Evolutionary conservation across 495 filamentous ascomycete species (phyloP).

Genomic region (Neurospora sp.): DNA sequence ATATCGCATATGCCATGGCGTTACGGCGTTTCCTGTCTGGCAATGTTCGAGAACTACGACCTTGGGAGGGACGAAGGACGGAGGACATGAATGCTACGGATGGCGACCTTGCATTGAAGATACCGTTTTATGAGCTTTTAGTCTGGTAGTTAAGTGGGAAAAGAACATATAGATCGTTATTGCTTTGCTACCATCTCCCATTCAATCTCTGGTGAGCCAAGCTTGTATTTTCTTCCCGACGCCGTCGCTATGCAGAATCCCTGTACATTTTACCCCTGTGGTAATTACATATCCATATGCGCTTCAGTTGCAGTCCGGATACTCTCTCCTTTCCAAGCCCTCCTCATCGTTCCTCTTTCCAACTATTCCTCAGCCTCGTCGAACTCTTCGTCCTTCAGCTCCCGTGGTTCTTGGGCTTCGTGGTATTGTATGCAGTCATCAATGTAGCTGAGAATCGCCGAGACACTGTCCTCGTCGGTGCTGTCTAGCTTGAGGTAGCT

Average conservation of each 20-base stretch:
- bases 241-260: conserved; percentile 42
- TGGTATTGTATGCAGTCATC: conserved; percentile 94
- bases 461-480: conserved; percentile 89
- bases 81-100: not conserved
- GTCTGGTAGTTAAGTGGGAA: not conserved
- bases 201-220: not conserved
- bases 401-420: conserved; percentile 89
- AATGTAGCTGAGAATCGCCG: conserved; percentile 86
- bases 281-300: not conserved
- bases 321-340: not conserved
- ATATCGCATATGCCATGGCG: not conserved
- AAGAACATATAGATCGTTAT: not conserved
- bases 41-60: not conserved
- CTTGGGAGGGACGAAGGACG: not conserved
- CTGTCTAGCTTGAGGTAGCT: conserved; percentile 83
- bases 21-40: not conserved
- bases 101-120: not conserved
- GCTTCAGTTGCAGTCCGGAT: not conserved
- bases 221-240: conserved; percentile 20
- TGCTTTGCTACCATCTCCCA: not conserved
- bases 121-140: not conserved
- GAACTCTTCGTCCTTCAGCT: conserved; percentile 66
- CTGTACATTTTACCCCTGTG: not conserved
- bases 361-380: conserved; percentile 44
- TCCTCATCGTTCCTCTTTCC: not conserved